Percentiles rank a stretch among this genome's conserved stretches.
phyloP scores from a whole-genome alignment of 495 filamentous ascomycete species.

The Penicillium arizonense region DNA sequence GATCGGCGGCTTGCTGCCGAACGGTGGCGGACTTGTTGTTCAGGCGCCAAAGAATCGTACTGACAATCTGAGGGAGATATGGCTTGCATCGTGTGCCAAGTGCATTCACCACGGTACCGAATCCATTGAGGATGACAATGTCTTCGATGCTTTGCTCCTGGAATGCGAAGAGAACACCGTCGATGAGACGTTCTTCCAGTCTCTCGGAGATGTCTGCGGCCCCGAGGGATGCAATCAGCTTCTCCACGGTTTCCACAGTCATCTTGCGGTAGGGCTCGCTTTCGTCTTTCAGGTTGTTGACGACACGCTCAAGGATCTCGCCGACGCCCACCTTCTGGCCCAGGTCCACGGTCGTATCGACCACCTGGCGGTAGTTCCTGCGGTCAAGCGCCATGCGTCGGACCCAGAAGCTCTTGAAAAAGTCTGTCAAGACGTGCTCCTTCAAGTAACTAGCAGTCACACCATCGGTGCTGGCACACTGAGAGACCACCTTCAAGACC shows the following conservation, averaged over 20 bases:
- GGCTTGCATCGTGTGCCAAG: conserved; percentile 92
- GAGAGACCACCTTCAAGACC: conserved; percentile 95
- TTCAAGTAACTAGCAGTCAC: conserved; percentile 94
- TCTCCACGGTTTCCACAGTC: conserved; percentile 97
- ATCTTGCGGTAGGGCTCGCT: conserved; percentile 98
- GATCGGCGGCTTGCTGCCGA: conserved; percentile 93
- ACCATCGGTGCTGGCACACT: conserved; percentile 91
- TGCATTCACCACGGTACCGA: conserved; percentile 96
- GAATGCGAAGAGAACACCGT: conserved; percentile 96
- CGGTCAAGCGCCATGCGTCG: conserved; percentile 95
- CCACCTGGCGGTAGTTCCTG: conserved; percentile 94
- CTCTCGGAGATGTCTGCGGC: conserved; percentile 92
- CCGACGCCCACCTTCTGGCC: conserved; percentile 95
- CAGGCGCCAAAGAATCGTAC: conserved; percentile 92
- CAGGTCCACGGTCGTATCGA: conserved; percentile 96
- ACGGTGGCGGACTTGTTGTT: conserved; percentile 98
- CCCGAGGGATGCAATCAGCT: conserved; percentile 87
- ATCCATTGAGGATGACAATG: conserved; percentile 95
- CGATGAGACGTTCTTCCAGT: conserved; percentile 88
- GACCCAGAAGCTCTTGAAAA: conserved; percentile 99
- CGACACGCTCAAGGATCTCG: conserved; percentile 90
- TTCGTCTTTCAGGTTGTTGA: conserved; percentile 95
- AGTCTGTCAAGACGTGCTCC: conserved; percentile 90
- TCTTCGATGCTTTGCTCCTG: conserved; percentile 98
- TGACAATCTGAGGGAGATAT: conserved; percentile 94